phyloP scores from a whole-genome alignment of 2,329 filamentous ascomycete species.

The Scedosporium apiospermum region DNA sequence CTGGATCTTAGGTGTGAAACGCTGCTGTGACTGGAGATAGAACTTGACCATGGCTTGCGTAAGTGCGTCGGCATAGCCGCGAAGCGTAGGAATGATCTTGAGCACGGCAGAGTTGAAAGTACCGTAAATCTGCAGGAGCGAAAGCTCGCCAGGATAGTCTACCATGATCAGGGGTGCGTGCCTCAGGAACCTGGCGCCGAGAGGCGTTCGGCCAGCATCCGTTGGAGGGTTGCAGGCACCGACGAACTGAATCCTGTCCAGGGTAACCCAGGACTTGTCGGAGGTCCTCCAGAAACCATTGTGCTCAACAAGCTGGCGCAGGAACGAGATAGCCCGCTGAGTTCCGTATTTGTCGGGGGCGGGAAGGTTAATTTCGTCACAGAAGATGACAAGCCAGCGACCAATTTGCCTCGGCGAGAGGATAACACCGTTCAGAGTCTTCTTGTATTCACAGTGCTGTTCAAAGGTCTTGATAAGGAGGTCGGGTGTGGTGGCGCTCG shows the following conservation, averaged over 20 bases:
- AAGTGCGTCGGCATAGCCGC: constrained; percentile 86
- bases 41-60: constrained; percentile 97
- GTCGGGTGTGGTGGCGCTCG: constrained; percentile 94
- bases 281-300: constrained; percentile 98
- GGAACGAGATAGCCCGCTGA: constrained; percentile 92
- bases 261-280: constrained; percentile 94
- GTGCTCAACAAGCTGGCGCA: constrained; percentile 94
- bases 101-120: constrained; percentile 95
- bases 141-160: constrained; percentile 93
- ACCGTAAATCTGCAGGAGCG: constrained; percentile 93
- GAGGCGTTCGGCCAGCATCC: constrained; percentile 88
- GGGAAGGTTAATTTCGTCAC: constrained; percentile 97
- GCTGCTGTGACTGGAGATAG: constrained; percentile 86
- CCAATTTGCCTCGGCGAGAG: constrained; percentile 95
- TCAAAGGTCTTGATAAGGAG: constrained; percentile 98
- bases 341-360: constrained; percentile 97
- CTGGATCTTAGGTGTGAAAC: constrained; percentile 93
- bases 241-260: constrained; percentile 97
- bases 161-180: constrained; percentile 99
- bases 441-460: constrained; percentile 99
- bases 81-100: constrained; percentile 91
- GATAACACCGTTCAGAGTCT: constrained; percentile 91
- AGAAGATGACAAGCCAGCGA: constrained; percentile 97
- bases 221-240: constrained; percentile 98
- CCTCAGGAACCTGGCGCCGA: constrained; percentile 86